Evolutionary conservation across 805 yeast species (phyloP).

Genomic region (Myxozyma kluyveri): DNA sequence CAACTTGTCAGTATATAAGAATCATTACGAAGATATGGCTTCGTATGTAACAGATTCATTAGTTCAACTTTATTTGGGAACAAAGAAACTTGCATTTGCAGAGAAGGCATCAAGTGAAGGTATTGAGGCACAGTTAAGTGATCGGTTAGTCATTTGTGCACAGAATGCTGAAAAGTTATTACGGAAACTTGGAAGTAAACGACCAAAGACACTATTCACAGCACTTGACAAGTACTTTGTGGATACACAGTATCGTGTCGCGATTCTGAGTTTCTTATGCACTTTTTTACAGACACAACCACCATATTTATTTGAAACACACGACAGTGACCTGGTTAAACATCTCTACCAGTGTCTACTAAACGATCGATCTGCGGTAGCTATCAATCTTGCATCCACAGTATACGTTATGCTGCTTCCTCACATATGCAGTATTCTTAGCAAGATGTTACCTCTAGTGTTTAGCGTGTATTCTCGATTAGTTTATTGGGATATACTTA

Average conservation of each 20-base stretch:
- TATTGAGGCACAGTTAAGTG: slow-evolving; percentile 9
- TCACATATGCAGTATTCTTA: slow-evolving; percentile 42
- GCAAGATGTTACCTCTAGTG: slow-evolving; percentile 42
- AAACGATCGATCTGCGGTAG: slow-evolving; percentile 44
- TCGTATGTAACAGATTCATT: slow-evolving; percentile 32
- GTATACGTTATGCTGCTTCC: slow-evolving; percentile 48
- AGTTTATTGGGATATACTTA: slow-evolving; percentile 40
- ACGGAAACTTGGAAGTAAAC: slow-evolving; percentile 44
- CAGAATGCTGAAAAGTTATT: slow-evolving; percentile 46
- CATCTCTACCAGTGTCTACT: slow-evolving; percentile 43
- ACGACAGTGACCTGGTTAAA: slow-evolving; percentile 41
- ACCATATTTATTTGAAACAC: slow-evolving; percentile 38
- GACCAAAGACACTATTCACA: slow-evolving; percentile 42
- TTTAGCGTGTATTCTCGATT: slow-evolving; percentile 48
- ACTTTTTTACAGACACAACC: slow-evolving; percentile 39
- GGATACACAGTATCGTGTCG: slow-evolving; percentile 41
- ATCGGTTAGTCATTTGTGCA: slow-evolving; percentile 49
- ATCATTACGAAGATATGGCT: slow-evolving; percentile 30
- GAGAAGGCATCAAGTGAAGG: slow-evolving; percentile 11
- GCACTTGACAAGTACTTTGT: slow-evolving; percentile 42
- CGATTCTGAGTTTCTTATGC: slow-evolving; percentile 34
- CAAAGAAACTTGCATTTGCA: slow-evolving; percentile 11
- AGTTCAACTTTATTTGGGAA: slow-evolving; percentile 29
- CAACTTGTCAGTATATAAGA: slow-evolving; percentile 12
- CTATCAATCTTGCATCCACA: slow-evolving; percentile 42